phyloP scores from a whole-genome alignment of 1,284 basidiomycete genomes.

The Cystobasidiaceae sp. region DNA sequence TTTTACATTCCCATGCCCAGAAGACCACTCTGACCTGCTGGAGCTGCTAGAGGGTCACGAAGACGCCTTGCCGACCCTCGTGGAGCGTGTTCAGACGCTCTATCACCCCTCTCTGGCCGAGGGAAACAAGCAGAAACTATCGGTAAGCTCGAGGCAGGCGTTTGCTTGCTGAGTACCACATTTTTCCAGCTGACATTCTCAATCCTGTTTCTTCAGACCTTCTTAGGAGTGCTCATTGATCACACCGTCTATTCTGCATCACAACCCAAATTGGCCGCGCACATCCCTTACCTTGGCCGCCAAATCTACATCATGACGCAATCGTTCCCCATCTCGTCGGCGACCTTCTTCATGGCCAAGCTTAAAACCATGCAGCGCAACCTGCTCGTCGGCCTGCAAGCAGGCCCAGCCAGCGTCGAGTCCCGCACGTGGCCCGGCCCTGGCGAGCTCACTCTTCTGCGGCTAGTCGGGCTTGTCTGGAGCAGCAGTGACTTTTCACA shows the following conservation, averaged over 20 bases:
- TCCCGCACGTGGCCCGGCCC: slow-evolving; percentile 83
- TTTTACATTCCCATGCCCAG: slow-evolving; percentile 85
- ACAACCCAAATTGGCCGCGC: slow-evolving; percentile 54
- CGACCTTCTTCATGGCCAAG: slow-evolving; percentile 75
- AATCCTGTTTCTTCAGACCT: no score
- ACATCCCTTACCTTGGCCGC: slow-evolving; percentile 67
- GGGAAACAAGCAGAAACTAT: slow-evolving; percentile 86
- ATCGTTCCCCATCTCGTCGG: slow-evolving; percentile 72
- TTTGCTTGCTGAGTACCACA: no score
- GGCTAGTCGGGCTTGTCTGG: slow-evolving; percentile 77
- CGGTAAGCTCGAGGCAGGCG: slow-evolving; percentile 54
- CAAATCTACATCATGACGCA: slow-evolving; percentile 75
- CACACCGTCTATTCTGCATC: slow-evolving; percentile 64
- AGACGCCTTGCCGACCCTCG: slow-evolving; percentile 66
- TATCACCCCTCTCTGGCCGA: slow-evolving; percentile 85
- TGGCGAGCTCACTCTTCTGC: slow-evolving; percentile 74
- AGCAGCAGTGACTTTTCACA: slow-evolving; percentile 93
- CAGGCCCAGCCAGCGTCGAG: slow-evolving; percentile 60
- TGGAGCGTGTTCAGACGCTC: slow-evolving; percentile 84
- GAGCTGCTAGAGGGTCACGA: slow-evolving; percentile 64
- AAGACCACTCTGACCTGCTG: slow-evolving; percentile 79
- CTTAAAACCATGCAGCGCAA: slow-evolving; percentile 91
- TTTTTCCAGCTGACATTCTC: no score
- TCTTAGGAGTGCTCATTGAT: slow-evolving; percentile 82
- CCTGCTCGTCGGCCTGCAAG: slow-evolving; percentile 72